Evolutionary conservation across 2,329 filamentous ascomycete species (phyloP).

Genomic region (Thelonectria discophora): DNA sequence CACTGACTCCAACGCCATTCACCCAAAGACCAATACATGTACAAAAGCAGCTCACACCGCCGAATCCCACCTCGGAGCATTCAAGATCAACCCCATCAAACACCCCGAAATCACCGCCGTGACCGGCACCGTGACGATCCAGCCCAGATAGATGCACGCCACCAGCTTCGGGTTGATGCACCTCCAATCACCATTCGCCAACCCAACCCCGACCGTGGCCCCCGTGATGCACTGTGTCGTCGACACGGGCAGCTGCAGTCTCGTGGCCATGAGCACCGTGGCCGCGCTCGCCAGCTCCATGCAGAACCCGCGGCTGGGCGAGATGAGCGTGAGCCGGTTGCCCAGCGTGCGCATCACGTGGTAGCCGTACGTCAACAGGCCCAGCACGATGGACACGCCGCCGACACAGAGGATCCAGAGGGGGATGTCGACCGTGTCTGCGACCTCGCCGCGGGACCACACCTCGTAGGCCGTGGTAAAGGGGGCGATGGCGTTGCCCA

Average conservation of each 20-base stretch:
- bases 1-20: not conserved
- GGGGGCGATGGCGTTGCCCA: slow-evolving; percentile 61
- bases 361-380: slow-evolving; percentile 70
- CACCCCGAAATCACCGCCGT: slow-evolving; percentile 60
- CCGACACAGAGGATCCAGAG: slow-evolving; percentile 61
- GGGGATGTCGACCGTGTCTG: slow-evolving; percentile 52
- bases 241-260: slow-evolving; percentile 59
- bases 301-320: slow-evolving; percentile 60
- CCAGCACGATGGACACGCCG: slow-evolving; percentile 60
- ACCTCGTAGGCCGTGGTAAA: slow-evolving; percentile 62
- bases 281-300: slow-evolving; percentile 62
- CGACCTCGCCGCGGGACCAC: slow-evolving; percentile 54
- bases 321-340: slow-evolving; percentile 64
- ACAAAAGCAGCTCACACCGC: slow-evolving; percentile 1
- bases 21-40: not conserved
- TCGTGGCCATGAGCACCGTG: slow-evolving; percentile 64
- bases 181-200: slow-evolving; percentile 59
- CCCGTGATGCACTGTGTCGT: slow-evolving; percentile 64
- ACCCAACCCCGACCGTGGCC: slow-evolving; percentile 61
- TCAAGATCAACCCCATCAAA: slow-evolving; percentile 63
- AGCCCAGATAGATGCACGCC: slow-evolving; percentile 58
- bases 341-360: slow-evolving; percentile 68
- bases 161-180: slow-evolving; percentile 60
- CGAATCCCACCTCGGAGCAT: slow-evolving; percentile 55
- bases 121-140: slow-evolving; percentile 62